Evolutionary conservation across 306 rosid species (phyloP).

Genomic region (Echinosophora koreensis): DNA sequence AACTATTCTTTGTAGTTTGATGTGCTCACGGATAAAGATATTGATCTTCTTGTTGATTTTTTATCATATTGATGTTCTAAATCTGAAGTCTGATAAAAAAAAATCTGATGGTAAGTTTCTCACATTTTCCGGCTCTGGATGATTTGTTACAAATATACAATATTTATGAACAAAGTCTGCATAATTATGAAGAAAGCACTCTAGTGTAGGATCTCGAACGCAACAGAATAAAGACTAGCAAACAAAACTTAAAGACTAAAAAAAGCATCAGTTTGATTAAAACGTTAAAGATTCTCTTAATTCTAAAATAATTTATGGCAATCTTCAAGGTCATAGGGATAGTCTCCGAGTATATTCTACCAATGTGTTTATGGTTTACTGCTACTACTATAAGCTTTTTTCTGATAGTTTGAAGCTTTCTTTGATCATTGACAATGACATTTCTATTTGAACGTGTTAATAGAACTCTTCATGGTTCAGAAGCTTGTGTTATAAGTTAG

Average conservation of each 20-base stretch:
- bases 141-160: background rate
- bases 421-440: background rate
- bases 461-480: conserved; percentile 1
- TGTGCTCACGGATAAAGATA: background rate
- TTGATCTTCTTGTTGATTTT: background rate
- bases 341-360: background rate
- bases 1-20: no score
- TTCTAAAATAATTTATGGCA: background rate
- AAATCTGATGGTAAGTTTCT: background rate
- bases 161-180: background rate
- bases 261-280: background rate
- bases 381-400: background rate
- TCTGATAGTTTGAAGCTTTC: no score
- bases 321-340: background rate
- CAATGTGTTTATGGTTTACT: background rate
- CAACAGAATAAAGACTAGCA: background rate
- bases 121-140: background rate
- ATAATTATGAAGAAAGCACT: background rate
- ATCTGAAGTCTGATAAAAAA: conserved; percentile 18
- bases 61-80: background rate
- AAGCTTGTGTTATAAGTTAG: conserved; percentile 2
- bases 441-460: conserved; percentile 4
- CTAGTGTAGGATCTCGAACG: background rate
- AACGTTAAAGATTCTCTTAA: background rate
- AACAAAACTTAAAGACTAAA: background rate